Percentiles rank a stretch among this genome's conserved stretches.
Conservation (phyloP, 306 rosid genomes). For the Medicago truncatula region DNA sequence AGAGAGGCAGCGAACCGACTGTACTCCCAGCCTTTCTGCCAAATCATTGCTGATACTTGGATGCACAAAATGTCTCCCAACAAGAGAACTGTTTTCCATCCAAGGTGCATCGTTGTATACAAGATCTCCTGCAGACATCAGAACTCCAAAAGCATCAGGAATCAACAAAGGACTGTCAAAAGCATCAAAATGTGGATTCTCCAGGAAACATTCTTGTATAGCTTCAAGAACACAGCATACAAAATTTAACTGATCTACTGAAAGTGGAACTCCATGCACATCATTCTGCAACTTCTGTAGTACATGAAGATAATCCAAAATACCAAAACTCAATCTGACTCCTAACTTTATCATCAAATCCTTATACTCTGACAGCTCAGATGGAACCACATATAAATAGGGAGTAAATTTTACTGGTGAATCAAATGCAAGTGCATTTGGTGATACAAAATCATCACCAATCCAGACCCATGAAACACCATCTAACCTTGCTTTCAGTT, state of each 20-base stretch:
- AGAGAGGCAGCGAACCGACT: slow-evolving; percentile 85
- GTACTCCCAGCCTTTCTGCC: slow-evolving; percentile 85
- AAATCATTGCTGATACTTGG: slow-evolving; percentile 89
- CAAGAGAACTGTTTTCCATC: slow-evolving; percentile 75
- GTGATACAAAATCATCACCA: slow-evolving; percentile 92
- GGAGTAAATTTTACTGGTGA: slow-evolving; percentile 97
- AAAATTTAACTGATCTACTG: slow-evolving; percentile 86
- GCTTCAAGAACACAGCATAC: slow-evolving; percentile 88
- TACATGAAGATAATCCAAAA: slow-evolving; percentile 72
- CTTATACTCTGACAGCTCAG: slow-evolving; percentile 85
- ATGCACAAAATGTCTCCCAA: slow-evolving; percentile 81
- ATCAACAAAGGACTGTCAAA: slow-evolving; percentile 68
- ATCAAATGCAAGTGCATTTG: slow-evolving; percentile 91
- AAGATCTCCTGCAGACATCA: slow-evolving; percentile 71
- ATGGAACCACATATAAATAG: slow-evolving; percentile 90
- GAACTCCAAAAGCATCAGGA: slow-evolving; percentile 84
- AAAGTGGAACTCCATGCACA: slow-evolving; percentile 68
- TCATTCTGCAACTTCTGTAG: slow-evolving; percentile 78
- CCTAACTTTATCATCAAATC: slow-evolving; percentile 81
- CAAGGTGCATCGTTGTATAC: slow-evolving; percentile 98
- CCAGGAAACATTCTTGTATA: slow-evolving; percentile 75
- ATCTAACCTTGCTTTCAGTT: slow-evolving; percentile 63
- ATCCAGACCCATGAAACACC: slow-evolving; percentile 96
- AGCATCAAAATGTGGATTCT: slow-evolving; percentile 63
- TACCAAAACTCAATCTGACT: slow-evolving; percentile 76